These are phyloP conservation scores for Salicornia ramosissima DNA, from an alignment of 148 eudicot species.

Conservation along the genomic window DNA sequence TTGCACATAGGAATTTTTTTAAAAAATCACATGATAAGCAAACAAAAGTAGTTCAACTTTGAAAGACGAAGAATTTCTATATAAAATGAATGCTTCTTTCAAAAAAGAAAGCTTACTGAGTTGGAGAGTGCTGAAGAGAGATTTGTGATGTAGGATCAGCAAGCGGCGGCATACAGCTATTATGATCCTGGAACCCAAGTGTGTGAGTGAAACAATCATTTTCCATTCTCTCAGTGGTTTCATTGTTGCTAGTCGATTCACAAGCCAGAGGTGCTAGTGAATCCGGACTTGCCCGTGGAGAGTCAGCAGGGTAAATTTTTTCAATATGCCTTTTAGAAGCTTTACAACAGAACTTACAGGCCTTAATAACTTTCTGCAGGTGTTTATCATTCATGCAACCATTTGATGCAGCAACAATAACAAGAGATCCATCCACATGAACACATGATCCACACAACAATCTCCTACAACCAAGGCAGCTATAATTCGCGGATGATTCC, in stretches of 20 bases:
- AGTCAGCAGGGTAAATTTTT: slow-evolving; percentile 71
- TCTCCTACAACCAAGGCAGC: slow-evolving; percentile 54
- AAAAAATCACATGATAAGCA: not conserved
- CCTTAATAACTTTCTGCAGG: slow-evolving; percentile 36
- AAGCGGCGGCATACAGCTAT: slow-evolving; percentile 30
- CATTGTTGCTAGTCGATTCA: slow-evolving; percentile 29
- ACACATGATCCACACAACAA: slow-evolving; percentile 60
- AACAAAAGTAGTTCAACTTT: not conserved
- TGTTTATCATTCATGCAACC: slow-evolving; percentile 22
- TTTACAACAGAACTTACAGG: slow-evolving; percentile 64
- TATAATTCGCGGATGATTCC: slow-evolving; percentile 36
- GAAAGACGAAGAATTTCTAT: not conserved
- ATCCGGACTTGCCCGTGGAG: slow-evolving; percentile 69
- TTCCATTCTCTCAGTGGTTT: slow-evolving; percentile 3
- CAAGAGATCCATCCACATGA: slow-evolving; percentile 35
- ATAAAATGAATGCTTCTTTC: not conserved
- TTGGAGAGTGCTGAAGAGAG: slow-evolving; percentile 44
- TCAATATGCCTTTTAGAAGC: slow-evolving; percentile 43
- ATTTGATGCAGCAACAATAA: slow-evolving; percentile 30
- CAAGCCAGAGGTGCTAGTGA: slow-evolving; percentile 46
- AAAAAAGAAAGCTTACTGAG: slow-evolving; percentile 43
- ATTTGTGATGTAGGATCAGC: slow-evolving; percentile 35
- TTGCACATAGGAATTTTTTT: not conserved
- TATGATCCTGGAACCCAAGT: slow-evolving; percentile 20
- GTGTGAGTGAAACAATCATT: slow-evolving; percentile 34